Evolutionary conservation across 345 rosid genomes (phyloP), one percentile per base, ranked within the genome.

Genomic region (Alliaria petiolata): DNA sequence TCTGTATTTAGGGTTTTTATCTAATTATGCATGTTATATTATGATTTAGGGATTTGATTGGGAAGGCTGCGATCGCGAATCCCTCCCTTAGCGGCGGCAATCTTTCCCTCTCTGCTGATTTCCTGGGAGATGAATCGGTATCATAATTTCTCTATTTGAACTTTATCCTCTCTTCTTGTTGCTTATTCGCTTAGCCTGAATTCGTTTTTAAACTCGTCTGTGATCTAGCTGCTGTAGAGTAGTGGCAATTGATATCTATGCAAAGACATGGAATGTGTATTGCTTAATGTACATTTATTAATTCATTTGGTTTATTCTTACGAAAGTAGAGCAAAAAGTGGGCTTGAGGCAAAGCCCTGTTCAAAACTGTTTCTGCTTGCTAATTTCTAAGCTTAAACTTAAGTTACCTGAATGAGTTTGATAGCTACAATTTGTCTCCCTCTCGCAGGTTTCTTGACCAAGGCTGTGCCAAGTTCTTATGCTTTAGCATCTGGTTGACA

Each of bases 241-340:
- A 28, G 28, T n/a, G n/a, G n/a, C 47, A 65, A 25, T 10, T 49
- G 35, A 22, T 35, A n/a, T 65, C n/a, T 65, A 3, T 46, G 55
- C 56, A 33, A 14, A 19, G 11, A 6, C 34, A 34, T 49, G 25
- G n/a, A n/a, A n/a, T n/a, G n/a, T n/a, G n/a, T 51, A 8, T 30
- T 43, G n/a, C 7, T 57, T 49, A 25, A 25, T 72, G 51, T 72
- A 72, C 70, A 44, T 16, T 64, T 56, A 55, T 45, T 65, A n/a
- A 55, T 57, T 65, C 26, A 15, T 71, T 71, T 71, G 62, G 11
- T 70, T 62, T 31, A 17, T 73, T 65, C 60, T 19, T 65, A 65
- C 71, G 38, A 20, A 58, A 58, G 19, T 49, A 46, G 15, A 66
- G 4, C 43, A 42, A 62, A 55, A 64, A 5, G 6, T 25, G 42